Evolutionary conservation across 2,329 filamentous ascomycete genomes (phyloP).

Genomic region (Aureobasidium sp.): DNA sequence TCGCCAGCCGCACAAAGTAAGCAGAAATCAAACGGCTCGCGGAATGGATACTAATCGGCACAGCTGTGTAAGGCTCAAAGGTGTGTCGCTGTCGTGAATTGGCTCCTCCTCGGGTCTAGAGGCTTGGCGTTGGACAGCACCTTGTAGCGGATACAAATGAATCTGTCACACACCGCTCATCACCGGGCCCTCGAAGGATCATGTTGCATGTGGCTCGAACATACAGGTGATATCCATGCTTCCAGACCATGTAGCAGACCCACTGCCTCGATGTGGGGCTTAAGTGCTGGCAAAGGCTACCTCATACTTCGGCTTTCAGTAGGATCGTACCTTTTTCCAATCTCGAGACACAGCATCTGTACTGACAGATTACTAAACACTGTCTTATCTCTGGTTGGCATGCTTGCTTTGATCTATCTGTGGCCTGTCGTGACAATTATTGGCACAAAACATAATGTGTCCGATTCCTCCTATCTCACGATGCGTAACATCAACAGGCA

Average conservation of each 20-base stretch:
- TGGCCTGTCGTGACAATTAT: too few species aligned
- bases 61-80: neutral
- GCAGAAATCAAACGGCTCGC: neutral
- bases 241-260: neutral
- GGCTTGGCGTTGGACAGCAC: neutral
- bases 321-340: neutral
- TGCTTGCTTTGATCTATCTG: neutral
- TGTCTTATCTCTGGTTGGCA: neutral
- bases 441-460: neutral
- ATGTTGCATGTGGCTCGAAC: too few species aligned
- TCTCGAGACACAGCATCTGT: too few species aligned
- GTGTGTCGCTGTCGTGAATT: slow-evolving; percentile 6
- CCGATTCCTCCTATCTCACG: too few species aligned
- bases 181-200: neutral
- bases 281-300: slow-evolving; percentile 22
- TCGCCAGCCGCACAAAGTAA: too few species aligned
- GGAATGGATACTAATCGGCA: neutral
- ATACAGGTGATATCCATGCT: neutral
- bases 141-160: too few species aligned
- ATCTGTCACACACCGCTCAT: neutral
- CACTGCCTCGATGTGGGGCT: neutral
- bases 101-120: neutral
- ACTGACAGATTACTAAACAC: too few species aligned
- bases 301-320: slow-evolving; percentile 25
- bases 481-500: too few species aligned